A percentile compares a stretch with the other conserved stretches of the same genome.
These are phyloP conservation scores for Hypocreales sp. DNA, from an alignment of 2,329 filamentous ascomycete species.

Conservation along the genomic window DNA sequence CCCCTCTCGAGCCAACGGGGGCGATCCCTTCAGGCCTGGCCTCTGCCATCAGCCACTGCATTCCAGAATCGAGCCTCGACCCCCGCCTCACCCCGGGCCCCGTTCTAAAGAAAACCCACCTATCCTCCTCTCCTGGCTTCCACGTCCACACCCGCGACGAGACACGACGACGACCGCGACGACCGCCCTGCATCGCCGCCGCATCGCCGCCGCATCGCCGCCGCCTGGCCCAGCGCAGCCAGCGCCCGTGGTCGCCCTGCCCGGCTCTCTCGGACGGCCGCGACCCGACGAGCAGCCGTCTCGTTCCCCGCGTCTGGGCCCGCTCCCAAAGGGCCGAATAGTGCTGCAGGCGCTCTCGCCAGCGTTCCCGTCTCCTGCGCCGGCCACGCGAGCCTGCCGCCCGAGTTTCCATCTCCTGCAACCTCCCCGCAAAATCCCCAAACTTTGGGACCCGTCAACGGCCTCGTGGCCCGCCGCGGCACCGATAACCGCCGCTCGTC, in stretches of 20 bases:
- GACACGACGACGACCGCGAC: too few relatives aligned
- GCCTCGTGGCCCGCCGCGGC: conserved; percentile 1
- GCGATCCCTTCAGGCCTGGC: too few relatives aligned
- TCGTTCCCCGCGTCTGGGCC: conserved; percentile 15
- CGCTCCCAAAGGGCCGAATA: conserved; percentile 22
- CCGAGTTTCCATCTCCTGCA: neutral
- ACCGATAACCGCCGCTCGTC: conserved; percentile 3
- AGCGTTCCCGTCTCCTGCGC: conserved; percentile 6
- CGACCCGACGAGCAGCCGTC: too few relatives aligned
- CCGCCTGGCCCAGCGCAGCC: too few relatives aligned
- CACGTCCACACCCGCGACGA: too few relatives aligned
- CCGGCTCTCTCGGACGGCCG: too few relatives aligned
- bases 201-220: too few relatives aligned
- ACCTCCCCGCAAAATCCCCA: conserved; percentile 14
- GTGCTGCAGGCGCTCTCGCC: conserved; percentile 14
- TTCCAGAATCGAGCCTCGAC: conserved; percentile 1
- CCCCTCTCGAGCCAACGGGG: too few relatives aligned
- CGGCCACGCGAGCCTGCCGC: conserved; percentile 5
- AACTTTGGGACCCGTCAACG: conserved; percentile 1
- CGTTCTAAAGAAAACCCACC: conserved; percentile 3
- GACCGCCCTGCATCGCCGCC: too few relatives aligned
- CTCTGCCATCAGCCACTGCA: too few relatives aligned
- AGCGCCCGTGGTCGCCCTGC: too few relatives aligned
- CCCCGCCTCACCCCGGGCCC: conserved; percentile 1
- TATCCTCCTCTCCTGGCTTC: too few relatives aligned